phyloP scores from a whole-genome alignment of 2,329 filamentous ascomycete species.

The Chrysosporium keratinophilum region DNA sequence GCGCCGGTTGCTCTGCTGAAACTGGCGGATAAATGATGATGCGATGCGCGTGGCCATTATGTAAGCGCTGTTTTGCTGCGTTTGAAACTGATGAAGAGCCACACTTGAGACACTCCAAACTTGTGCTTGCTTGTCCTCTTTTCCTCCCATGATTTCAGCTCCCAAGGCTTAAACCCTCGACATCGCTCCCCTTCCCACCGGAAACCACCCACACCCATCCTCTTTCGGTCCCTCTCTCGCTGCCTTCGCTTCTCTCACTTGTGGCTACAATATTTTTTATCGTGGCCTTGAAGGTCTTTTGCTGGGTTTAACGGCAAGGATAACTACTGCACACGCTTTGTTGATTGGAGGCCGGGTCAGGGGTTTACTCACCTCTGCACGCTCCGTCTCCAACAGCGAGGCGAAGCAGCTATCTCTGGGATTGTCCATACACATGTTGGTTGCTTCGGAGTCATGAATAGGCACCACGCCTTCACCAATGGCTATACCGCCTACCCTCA shows the following conservation, averaged over 20 bases:
- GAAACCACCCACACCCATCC: not conserved
- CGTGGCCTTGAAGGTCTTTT: not conserved
- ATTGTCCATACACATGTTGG: constrained; percentile 23
- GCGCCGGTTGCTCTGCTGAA: not conserved
- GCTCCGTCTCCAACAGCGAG: constrained; percentile 3
- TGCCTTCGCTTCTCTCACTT: not conserved
- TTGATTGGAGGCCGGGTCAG: constrained; percentile 5
- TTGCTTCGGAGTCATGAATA: constrained; percentile 58
- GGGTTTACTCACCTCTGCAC: constrained; percentile 8
- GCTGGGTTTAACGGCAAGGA: not conserved
- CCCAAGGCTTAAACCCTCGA: not conserved
- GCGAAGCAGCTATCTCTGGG: not conserved
- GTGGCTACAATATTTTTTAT: not conserved
- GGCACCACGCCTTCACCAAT: constrained; percentile 76
- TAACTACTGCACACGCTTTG: not conserved
- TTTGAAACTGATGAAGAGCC: not conserved
- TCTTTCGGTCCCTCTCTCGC: not conserved
- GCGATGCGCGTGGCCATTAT: not conserved
- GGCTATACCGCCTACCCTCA: constrained; percentile 61
- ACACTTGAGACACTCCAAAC: constrained; percentile 9
- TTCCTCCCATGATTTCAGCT: constrained; percentile 1
- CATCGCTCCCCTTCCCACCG: not conserved
- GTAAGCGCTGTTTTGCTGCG: not conserved
- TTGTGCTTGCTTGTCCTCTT: constrained; percentile 9
- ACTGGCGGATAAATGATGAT: constrained; percentile 2